Base-by-base conservation (phyloP, 495 filamentous ascomycete genomes). In the Penicillium cataractarum region DNA sequence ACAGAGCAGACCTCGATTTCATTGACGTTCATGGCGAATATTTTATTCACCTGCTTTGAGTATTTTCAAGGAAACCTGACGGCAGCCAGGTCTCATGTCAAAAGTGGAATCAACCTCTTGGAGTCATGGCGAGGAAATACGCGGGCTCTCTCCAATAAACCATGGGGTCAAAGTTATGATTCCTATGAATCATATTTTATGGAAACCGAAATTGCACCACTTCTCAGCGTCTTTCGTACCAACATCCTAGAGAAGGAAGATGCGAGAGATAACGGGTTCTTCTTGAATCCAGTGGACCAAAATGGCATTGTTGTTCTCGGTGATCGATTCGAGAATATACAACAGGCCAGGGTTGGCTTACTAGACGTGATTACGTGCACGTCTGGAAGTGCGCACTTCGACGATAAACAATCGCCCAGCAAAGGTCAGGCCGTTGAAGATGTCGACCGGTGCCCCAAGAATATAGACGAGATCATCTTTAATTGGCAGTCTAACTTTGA, bases 31-130 rank as follows among this genome's bases (percentile, higher is more conserved):
- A 60, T 64, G 44, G 54, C 58, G 10, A 58, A 53, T 32, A 64
- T 69, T 15, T 46, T 69, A 2, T 69, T 66, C 29, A 63, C 61
- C 3, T 57, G 56, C n/a, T 61, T 69, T 9, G 67, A 69, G 46
- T 66, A 54, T 10, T 53, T 69, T 12, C 60, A 44, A 17, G 62
- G 57, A 6, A 61, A 69, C 52, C 21, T 57, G 10, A 15, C 37
- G 4, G 50, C 58, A 5, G 60, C 64, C 6, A 57, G 49, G 8
- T 42, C 37, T 8, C 67, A 66, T 51, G 57, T 66, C 39, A 54
- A 33, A n/a, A 65, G 55, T 40, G 64, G 67, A 12, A 64, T 70
- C 37, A 58, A 63, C 10, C 55, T 70, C 12, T 22, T 67, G n/a
- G 19, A 60, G 32, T 37, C 49, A 0, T 68, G 56, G 59, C 52